Evolutionary conservation across 306 rosid genomes (phyloP).

Genomic region (Trifolium repens): DNA sequence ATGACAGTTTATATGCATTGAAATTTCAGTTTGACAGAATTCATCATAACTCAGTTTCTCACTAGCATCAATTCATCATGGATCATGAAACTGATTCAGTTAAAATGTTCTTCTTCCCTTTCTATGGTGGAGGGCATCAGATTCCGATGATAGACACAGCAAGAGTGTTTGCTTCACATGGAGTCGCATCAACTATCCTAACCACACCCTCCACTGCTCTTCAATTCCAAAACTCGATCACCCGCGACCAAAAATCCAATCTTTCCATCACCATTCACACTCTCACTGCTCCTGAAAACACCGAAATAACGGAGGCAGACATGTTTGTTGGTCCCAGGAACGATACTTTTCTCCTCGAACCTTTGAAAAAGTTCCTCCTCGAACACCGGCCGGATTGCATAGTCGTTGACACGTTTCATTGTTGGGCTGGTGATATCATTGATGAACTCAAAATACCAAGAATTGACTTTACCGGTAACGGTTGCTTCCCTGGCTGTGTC

Average conservation of each 20-base stretch:
- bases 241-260: conserved; percentile 51
- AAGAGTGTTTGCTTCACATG: conserved; percentile 63
- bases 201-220: conserved; percentile 48
- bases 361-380: conserved; percentile 49
- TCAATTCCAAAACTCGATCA: conserved; percentile 51
- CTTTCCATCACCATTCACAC: conserved; percentile 46
- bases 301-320: conserved; percentile 48
- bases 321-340: conserved; percentile 48
- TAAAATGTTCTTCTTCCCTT: conserved; percentile 51
- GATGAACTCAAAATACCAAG: conserved; percentile 45
- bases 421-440: conserved; percentile 53
- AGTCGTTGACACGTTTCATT: conserved; percentile 58
- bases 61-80: conserved; percentile 23
- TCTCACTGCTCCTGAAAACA: conserved; percentile 31
- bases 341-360: conserved; percentile 58
- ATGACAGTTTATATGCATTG: too few relatives aligned
- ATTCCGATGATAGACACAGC: conserved; percentile 80
- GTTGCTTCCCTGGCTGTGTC: conserved; percentile 61
- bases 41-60: neutral
- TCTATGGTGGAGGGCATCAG: conserved; percentile 62
- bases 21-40: too few relatives aligned
- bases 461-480: conserved; percentile 55
- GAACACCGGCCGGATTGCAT: conserved; percentile 52
- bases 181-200: conserved; percentile 59
- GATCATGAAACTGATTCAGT: conserved; percentile 9